Conservation (phyloP, 345 rosid species). For the Ceriops tagal region DNA sequence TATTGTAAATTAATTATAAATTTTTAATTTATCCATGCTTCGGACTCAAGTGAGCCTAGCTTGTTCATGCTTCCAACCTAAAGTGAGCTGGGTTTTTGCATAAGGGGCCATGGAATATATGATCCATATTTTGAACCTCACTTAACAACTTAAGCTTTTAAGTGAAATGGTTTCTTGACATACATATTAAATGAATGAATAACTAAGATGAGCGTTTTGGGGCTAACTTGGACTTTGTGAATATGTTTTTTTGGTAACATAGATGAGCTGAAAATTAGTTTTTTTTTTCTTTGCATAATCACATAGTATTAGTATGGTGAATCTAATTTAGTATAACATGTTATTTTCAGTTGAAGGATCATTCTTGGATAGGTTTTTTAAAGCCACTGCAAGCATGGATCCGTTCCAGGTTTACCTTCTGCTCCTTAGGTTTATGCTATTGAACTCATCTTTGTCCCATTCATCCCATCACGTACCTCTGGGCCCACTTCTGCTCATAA, state of each 20-base stretch:
- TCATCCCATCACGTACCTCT: not conserved
- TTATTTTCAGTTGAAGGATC: conserved; percentile 63
- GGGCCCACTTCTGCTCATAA: no score
- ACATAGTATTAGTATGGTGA: not conserved
- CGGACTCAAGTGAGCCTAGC: no score
- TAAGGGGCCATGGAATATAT: no score
- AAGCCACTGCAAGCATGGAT: conserved; percentile 69
- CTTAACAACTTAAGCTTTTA: no score
- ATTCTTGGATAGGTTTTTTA: conserved; percentile 72
- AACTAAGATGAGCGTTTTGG: no score
- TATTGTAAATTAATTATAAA: no score
- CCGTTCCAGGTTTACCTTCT: conserved; percentile 53
- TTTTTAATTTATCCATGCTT: no score
- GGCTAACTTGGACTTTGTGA: no score
- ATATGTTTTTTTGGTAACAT: no score
- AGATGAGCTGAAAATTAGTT: not conserved
- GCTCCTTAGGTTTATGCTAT: conserved; percentile 1
- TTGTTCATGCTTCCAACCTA: no score
- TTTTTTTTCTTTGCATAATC: not conserved
- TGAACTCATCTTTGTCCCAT: not conserved
- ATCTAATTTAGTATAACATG: conserved; percentile 9
- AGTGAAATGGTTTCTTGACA: not conserved
- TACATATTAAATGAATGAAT: not conserved
- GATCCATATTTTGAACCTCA: no score
- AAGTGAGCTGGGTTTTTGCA: no score